Evolutionary conservation across 306 rosid species (phyloP), one percentile per base, ranked within the genome.

Genomic region (Arachis hypogaea): DNA sequence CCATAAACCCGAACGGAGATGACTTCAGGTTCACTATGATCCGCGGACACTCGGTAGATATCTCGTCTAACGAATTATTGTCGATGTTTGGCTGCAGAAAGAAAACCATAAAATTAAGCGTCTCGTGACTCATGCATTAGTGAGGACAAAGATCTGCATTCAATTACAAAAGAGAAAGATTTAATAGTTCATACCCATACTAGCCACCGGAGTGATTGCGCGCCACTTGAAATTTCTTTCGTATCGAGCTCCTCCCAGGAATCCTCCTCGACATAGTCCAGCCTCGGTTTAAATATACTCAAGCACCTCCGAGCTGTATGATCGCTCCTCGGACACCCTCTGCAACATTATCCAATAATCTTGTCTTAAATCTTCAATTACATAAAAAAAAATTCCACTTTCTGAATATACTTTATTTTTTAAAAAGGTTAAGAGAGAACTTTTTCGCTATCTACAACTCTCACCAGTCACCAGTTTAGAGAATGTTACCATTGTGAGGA

Each of bases 171-270:
- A 64, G 3, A 83, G 50, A 30, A 40, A 56, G 56, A 50, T 76
- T 40, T 42, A 0, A 54, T 33, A 33, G 62, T 71, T 66, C 84
- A 51, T 86, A 89, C 96, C 98, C 96, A 94, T 47, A 89, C 89
- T 74, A 94, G 92, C 98, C 98, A 91, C 66, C 91, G 79, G 76
- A 94, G 78, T 41, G 93, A 91, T 66, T 82, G 86, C 64, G 91
- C 86, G 49, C 96, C 95, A 78, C 78, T 80, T 46, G 73, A 86
- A 54, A 91, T 85, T 77, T 85, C 91, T 66, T 84, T 82, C 1
- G 95, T 75, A 76, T 85, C 84, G 63, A 91, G 90, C 74, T 88
- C 98, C 86, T 94, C 98, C 98, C 98, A 94, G 28, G 97, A 91
- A 62, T 94, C 97, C 72, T 81, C 98, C 66, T 88, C 90, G 60